These are phyloP conservation scores for Epichloe hybrida DNA, from an alignment of 2,329 filamentous ascomycete species.

Conservation along the genomic window DNA sequence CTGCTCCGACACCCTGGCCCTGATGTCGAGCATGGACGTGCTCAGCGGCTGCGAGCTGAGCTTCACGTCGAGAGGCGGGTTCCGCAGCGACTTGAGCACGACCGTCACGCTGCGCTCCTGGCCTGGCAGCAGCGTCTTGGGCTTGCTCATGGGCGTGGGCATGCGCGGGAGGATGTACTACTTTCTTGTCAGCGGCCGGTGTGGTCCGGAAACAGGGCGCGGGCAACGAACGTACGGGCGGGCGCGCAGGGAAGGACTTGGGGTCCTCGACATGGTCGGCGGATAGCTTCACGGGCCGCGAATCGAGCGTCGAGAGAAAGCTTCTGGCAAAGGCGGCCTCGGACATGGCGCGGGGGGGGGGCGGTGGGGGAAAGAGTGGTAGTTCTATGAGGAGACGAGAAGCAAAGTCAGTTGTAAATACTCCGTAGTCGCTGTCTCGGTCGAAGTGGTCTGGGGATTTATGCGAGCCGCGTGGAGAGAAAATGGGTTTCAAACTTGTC, in stretches of 20 bases:
- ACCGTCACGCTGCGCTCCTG: slow-evolving; percentile 42
- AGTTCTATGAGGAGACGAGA: too few relatives aligned
- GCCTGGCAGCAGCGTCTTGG: slow-evolving; percentile 34
- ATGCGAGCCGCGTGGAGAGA: too few relatives aligned
- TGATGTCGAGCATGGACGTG: slow-evolving; percentile 69
- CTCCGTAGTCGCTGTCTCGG: too few relatives aligned
- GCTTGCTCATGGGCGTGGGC: slow-evolving; percentile 40
- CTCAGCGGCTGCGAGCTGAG: slow-evolving; percentile 49
- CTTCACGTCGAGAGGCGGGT: slow-evolving; percentile 54
- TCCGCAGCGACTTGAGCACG: slow-evolving; percentile 63
- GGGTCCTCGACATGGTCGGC: slow-evolving; percentile 84
- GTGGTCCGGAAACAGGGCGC: too few relatives aligned
- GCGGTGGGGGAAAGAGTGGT: neutral
- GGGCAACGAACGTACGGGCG: slow-evolving; percentile 44
- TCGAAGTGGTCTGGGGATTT: too few relatives aligned
- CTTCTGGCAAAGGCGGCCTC: slow-evolving; percentile 74
- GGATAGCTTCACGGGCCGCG: slow-evolving; percentile 66
- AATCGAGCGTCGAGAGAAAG: slow-evolving; percentile 70
- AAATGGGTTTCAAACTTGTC: too few relatives aligned
- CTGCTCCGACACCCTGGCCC: slow-evolving; percentile 50
- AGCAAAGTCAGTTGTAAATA: too few relatives aligned
- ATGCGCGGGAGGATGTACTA: slow-evolving; percentile 63
- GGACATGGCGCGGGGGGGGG: slow-evolving; percentile 39
- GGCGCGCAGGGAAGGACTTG: slow-evolving; percentile 59
- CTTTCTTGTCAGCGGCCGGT: neutral